phyloP scores from a whole-genome alignment of 179 eudicot genomes.

The Nepenthes alata region DNA sequence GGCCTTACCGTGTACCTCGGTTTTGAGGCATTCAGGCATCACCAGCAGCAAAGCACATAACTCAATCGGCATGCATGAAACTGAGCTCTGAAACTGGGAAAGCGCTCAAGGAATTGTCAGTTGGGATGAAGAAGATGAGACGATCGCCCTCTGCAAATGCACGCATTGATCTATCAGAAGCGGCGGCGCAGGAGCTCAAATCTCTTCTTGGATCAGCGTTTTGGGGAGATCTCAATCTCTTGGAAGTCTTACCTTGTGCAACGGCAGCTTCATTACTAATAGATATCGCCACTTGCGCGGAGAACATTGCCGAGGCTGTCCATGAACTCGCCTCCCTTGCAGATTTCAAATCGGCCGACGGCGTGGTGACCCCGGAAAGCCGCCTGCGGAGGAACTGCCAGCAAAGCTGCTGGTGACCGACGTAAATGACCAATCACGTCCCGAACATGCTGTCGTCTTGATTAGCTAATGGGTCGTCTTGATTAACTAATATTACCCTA shows the following conservation, averaged over 20 bases:
- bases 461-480: not conserved
- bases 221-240: conserved; percentile 10
- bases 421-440: too few relatives aligned
- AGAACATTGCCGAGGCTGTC: conserved; percentile 23
- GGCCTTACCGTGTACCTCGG: too few relatives aligned
- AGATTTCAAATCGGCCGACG: conserved; percentile 10
- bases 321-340: conserved; percentile 23
- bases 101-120: conserved; percentile 24
- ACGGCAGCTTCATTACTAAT: conserved; percentile 25
- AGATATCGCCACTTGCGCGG: conserved; percentile 15
- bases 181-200: conserved; percentile 20
- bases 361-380: not conserved
- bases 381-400: not conserved
- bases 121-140: conserved; percentile 19
- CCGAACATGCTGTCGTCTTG: not conserved
- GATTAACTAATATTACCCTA: too few relatives aligned
- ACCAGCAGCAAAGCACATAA: conserved; percentile 8
- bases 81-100: conserved; percentile 22
- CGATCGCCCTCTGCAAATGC: conserved; percentile 7
- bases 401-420: too few relatives aligned
- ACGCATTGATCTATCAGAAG: conserved; percentile 18
- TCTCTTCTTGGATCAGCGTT: conserved; percentile 7
- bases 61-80: conserved; percentile 21
- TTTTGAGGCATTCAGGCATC: conserved; percentile 6
- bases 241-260: conserved; percentile 17